Percentiles rank a stretch among this genome's conserved stretches.
Conservation (phyloP, 2,329 filamentous ascomycete species). For the Chlorencoelia australis region DNA sequence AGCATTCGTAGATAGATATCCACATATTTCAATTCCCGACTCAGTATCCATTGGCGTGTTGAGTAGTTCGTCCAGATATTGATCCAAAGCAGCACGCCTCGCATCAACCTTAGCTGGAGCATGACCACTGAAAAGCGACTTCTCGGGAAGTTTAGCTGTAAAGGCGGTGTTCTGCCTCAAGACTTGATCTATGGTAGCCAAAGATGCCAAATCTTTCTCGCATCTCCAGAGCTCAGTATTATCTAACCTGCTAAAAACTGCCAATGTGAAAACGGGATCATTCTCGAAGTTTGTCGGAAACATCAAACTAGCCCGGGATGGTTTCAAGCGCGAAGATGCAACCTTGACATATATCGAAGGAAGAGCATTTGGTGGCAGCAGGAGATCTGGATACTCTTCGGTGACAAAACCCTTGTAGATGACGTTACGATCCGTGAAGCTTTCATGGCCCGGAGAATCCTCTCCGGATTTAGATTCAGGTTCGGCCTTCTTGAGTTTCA, state of each 20-base stretch:
- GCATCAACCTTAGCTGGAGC: slow-evolving; percentile 90
- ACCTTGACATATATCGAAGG: slow-evolving; percentile 79
- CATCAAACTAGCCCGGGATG: slow-evolving; percentile 76
- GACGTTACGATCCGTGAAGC: slow-evolving; percentile 25
- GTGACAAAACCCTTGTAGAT: slow-evolving; percentile 72
- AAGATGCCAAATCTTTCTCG: slow-evolving; percentile 78
- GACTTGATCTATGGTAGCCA: slow-evolving; percentile 73
- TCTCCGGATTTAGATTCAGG: slow-evolving; percentile 15
- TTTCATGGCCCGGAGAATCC: slow-evolving; percentile 7
- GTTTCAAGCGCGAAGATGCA: slow-evolving; percentile 88
- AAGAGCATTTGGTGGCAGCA: slow-evolving; percentile 81
- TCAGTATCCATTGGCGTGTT: slow-evolving; percentile 71
- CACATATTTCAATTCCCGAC: slow-evolving; percentile 73
- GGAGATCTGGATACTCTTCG: slow-evolving; percentile 76
- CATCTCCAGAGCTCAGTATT: slow-evolving; percentile 80
- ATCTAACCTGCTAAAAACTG: slow-evolving; percentile 68
- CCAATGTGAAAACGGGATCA: slow-evolving; percentile 88
- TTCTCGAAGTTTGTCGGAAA: slow-evolving; percentile 74
- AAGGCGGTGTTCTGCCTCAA: slow-evolving; percentile 67
- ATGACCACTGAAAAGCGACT: slow-evolving; percentile 80
- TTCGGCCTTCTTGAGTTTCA: slow-evolving; percentile 31
- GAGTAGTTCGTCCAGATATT: slow-evolving; percentile 76
- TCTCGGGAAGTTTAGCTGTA: slow-evolving; percentile 69
- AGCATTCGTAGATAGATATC: slow-evolving; percentile 65
- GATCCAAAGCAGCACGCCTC: slow-evolving; percentile 67